Evolutionary conservation across 768 basidiomycete species (phyloP).

Genomic region (Pseudohyphozyma bogoriensis): DNA sequence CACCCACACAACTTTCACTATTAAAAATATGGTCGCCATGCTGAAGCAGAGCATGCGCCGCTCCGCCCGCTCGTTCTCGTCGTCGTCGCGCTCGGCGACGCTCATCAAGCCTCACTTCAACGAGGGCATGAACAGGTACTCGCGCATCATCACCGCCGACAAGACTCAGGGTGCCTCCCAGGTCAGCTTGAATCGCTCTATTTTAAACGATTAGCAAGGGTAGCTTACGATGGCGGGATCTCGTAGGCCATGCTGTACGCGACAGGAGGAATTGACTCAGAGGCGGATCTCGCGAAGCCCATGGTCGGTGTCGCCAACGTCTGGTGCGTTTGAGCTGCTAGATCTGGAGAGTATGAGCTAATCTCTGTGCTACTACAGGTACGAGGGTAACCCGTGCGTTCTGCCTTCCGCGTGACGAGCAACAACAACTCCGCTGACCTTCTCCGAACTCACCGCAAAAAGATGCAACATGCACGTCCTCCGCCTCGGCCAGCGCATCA

Average conservation of each 20-base stretch:
- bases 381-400: constrained; percentile 93
- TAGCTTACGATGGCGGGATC: not conserved
- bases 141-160: constrained; percentile 70
- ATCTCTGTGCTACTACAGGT: constrained; percentile 48
- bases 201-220: not conserved
- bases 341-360: not conserved
- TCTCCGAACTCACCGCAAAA: constrained; percentile 41
- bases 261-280: constrained; percentile 75
- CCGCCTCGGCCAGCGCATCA: constrained; percentile 74
- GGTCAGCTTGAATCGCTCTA: constrained; percentile 39
- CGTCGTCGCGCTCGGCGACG: too few relatives aligned
- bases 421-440: not conserved
- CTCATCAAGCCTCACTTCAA: too few relatives aligned
- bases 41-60: too few relatives aligned
- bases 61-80: too few relatives aligned
- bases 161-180: constrained; percentile 95
- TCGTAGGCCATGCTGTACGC: constrained; percentile 92
- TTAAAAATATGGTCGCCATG: too few relatives aligned
- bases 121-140: constrained; percentile 55
- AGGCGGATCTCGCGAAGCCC: constrained; percentile 82
- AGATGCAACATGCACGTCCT: constrained; percentile 93
- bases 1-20: too few relatives aligned
- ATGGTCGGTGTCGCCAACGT: constrained; percentile 97
- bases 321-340: constrained; percentile 53
- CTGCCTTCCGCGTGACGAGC: constrained; percentile 9